Evolutionary conservation across 768 basidiomycete species (phyloP).

Genomic region (Neoboletus brunneissimus): DNA sequence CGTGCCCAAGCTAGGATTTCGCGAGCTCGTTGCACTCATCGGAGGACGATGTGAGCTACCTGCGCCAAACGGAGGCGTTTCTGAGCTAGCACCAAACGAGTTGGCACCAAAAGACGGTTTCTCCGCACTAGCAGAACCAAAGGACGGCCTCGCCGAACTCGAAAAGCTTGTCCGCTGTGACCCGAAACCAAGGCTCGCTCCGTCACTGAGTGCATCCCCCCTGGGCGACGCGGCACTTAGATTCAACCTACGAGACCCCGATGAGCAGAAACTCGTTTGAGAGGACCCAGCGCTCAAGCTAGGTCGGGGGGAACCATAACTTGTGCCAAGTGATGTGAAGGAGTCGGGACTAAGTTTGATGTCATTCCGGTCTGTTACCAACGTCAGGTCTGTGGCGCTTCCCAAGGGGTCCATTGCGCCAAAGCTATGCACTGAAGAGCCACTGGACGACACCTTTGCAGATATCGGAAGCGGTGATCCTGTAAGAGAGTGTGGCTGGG

Average conservation of each 20-base stretch:
- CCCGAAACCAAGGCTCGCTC: conserved; percentile 9
- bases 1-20: conserved; percentile 2
- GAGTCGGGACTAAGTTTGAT: conserved; percentile 25
- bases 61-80: conserved; percentile 11
- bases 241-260: conserved; percentile 24
- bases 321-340: conserved; percentile 25
- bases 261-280: conserved; percentile 26
- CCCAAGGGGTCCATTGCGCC: conserved; percentile 9
- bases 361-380: conserved; percentile 27
- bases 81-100: conserved; percentile 14
- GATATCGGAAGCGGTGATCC: conserved; percentile 28
- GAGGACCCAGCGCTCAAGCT: conserved; percentile 30
- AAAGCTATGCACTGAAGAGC: conserved; percentile 20
- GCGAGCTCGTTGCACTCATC: conserved; percentile 1
- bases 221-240: conserved; percentile 19
- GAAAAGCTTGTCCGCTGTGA: conserved; percentile 26
- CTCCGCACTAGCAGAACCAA: conserved; percentile 18
- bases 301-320: conserved; percentile 26
- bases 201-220: conserved; percentile 21
- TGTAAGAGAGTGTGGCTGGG: conserved; percentile 28
- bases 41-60: conserved; percentile 13
- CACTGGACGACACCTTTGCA: conserved; percentile 21
- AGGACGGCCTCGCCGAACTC: conserved; percentile 15
- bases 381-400: conserved; percentile 19
- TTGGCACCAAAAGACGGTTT: conserved; percentile 12